Base-by-base conservation (phyloP, 192 early-diverging fungal species). In the Linnemannia zychae region DNA sequence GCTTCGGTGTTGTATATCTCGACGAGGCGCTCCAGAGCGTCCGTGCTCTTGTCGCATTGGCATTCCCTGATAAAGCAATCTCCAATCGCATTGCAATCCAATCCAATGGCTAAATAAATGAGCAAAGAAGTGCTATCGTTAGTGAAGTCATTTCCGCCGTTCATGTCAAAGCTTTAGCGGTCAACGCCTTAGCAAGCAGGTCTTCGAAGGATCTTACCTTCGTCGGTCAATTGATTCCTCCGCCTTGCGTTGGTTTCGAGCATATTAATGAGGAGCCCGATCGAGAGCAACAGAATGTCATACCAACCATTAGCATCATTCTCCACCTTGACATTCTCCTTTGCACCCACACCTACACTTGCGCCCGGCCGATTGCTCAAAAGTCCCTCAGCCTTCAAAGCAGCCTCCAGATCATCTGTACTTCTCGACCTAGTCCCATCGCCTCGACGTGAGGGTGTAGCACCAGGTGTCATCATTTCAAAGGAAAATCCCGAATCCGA, bases 221-320 rank as follows among this genome's bases (percentile, higher is more conserved):
- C 46, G n/a, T 48, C 31, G 33, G 74, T 75, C 12, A 87, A 24
- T 22, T 82, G 72, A 11, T 82, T 28, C 18, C 76, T 72, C 37
- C 73, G 37, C 22, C 12, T 12, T n/a, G 34, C 22, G 72, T 78
- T 73, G 0, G 52, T 71, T 47, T 87, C 86, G 20, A 87, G 52
- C 66, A 87, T 76, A 34, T 87, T 87, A 69, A 82, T 83, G 12
- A 87, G 48, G 11, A 87, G 18, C 7, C 80, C 86, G n/a, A 82
- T 69, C 20, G 81, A 82, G 17, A 82, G 44, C 20, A 87, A 44
- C 4, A 87, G 48, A 22, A 76, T 75, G 17, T 87, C 86, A 40
- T 82, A 82, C 86, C 82, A 84, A 28, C 77, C 82, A 75, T 72
- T 79, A 1, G 68, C 66, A 28, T 84, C 74, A 31, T 84, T 79